Base-by-base conservation (phyloP, 306 rosid genomes). In the Prunus mongolica region DNA sequence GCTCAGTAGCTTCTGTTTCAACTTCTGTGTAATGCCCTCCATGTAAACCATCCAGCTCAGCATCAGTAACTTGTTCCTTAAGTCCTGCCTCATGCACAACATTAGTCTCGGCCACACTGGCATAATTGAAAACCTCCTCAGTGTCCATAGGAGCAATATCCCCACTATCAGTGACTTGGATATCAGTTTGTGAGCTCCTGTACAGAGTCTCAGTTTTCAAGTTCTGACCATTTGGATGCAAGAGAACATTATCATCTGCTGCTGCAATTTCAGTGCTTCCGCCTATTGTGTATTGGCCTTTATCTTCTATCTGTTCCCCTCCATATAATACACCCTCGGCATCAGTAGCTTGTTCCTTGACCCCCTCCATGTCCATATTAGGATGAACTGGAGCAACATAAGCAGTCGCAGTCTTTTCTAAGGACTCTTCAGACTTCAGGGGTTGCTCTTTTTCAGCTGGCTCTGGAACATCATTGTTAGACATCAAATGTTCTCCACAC, bases 1-100 rank as follows among this genome's bases (percentile, higher is more conserved):
- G 85, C 47, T 80, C 87, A 28, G 71, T 50, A 20, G 71, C 70
- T 47, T 87, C 91, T 81, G 69, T 81, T 49, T 68, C 86, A 13
- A 12, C 83, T 72, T 83, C 89, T 71, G 68, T 72, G 56, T 86
- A 91, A 61, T 84, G 86, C 75, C 78, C 87, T 60, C 79, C 93
- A 74, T 77, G 84, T 78, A 86, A 80, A 83, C 79, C 77, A 34
- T 50, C 81, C 82, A 63, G 78, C 54, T 84, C 88, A 69, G 79
- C 71, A 64, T 72, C 50, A 47, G 68, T 76, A 47, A 69, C 79
- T 78, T 78, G 82, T 52, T 73, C 84, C 73, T 77, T 87, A 84
- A 58, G 63, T 55, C 57, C 83, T 14, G 41, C 64, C 68, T 50
- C 79, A 20, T 81, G 73, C 68, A 46, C 80, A 71, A 15, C 54